These are phyloP conservation scores for Aphanomyces euteiches DNA, from an alignment of 352 stramenopile species.

Conservation along the genomic window DNA sequence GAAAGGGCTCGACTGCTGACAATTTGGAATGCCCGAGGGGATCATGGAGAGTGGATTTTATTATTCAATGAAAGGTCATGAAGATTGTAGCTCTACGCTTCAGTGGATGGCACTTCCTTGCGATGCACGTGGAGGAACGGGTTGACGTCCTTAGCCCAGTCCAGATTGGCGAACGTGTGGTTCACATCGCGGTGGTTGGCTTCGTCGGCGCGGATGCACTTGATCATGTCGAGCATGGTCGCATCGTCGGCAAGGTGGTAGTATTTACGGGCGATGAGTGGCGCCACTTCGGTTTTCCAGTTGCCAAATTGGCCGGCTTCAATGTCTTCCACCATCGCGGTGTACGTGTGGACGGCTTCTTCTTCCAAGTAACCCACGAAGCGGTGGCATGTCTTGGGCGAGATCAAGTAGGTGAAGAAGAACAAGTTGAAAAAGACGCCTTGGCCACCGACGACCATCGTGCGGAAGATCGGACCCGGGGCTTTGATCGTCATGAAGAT, in stretches of 20 bases:
- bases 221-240: constrained; percentile 76
- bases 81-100: neutral
- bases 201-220: constrained; percentile 86
- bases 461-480: constrained; percentile 64
- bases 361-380: constrained; percentile 93
- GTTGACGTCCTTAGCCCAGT: constrained; percentile 53
- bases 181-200: constrained; percentile 87
- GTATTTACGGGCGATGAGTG: constrained; percentile 80
- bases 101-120: constrained; percentile 24
- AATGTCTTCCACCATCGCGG: constrained; percentile 86
- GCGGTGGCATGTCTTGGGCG: constrained; percentile 85
- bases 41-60: no score
- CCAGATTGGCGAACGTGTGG: constrained; percentile 64
- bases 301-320: constrained; percentile 66
- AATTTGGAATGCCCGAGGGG: no score
- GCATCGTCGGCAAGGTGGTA: constrained; percentile 78
- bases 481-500: constrained; percentile 89
- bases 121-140: constrained; percentile 33
- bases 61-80: no score
- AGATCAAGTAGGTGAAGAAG: constrained; percentile 81
- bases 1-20: no score
- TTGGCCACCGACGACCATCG: constrained; percentile 71
- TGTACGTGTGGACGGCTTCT: constrained; percentile 90
- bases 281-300: constrained; percentile 69
- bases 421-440: constrained; percentile 84